Evolutionary conservation across 2,329 filamentous ascomycete species (phyloP).

Genomic region (Ceratocystis cacaofunesta): DNA sequence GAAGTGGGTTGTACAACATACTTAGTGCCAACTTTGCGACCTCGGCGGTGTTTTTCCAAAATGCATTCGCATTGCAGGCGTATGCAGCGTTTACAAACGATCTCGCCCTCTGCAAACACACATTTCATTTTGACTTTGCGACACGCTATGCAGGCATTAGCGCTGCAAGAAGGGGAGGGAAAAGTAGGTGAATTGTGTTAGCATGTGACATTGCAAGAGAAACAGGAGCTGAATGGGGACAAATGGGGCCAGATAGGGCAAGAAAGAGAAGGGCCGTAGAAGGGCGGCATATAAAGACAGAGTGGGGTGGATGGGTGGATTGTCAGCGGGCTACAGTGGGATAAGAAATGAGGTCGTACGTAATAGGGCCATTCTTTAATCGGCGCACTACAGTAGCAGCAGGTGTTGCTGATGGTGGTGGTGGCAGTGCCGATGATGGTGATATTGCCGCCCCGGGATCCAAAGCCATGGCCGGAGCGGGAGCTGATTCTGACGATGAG

Average conservation of each 20-base stretch:
- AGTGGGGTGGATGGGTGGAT: background rate
- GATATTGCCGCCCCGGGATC: too few species aligned
- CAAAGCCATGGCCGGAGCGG: background rate
- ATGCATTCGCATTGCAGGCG: constrained; percentile 27
- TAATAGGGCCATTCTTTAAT: constrained; percentile 16
- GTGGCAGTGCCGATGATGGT: background rate
- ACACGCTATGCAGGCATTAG: constrained; percentile 26
- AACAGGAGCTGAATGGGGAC: background rate
- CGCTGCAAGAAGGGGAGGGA: background rate
- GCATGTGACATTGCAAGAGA: background rate
- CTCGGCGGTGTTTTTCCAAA: constrained; percentile 27
- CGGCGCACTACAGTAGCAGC: constrained; percentile 7
- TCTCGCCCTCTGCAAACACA: constrained; percentile 18
- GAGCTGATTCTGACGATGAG: background rate
- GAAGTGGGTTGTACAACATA: constrained; percentile 17
- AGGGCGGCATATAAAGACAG: background rate
- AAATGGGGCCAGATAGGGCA: background rate
- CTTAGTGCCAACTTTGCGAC: constrained; percentile 27
- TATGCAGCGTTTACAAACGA: constrained; percentile 25
- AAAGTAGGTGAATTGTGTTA: background rate
- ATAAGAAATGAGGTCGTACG: constrained; percentile 11
- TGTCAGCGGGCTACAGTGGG: background rate
- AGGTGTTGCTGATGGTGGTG: background rate
- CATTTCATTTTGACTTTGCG: constrained; percentile 29
- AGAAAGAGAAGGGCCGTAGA: background rate